Percentiles rank a stretch among this genome's conserved stretches.
phyloP scores from a whole-genome alignment of 257 asterid species.

The Cynanchum wilfordii region DNA sequence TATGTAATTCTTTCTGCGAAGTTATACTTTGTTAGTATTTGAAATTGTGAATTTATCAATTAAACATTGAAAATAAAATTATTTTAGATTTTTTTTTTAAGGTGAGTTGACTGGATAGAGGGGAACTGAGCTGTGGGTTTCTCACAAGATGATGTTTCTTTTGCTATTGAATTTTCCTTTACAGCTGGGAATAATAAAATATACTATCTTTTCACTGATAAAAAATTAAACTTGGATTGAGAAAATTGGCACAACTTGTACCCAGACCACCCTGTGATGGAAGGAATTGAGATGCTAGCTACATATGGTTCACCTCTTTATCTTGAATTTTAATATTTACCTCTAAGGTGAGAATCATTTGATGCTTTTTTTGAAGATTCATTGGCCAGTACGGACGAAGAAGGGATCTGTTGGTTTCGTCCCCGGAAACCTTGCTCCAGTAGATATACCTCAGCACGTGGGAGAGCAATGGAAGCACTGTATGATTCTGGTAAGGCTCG shows the following conservation, averaged over 20 bases:
- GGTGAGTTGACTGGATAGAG: background rate
- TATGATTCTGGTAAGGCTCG: slow-evolving; percentile 49
- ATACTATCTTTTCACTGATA: background rate
- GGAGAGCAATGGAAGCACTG: slow-evolving; percentile 62
- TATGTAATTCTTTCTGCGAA: slow-evolving; percentile 17
- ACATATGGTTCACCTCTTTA: background rate
- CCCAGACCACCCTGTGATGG: background rate
- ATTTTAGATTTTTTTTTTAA: background rate
- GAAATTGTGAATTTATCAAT: background rate
- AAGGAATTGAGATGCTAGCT: background rate
- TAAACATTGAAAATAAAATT: background rate
- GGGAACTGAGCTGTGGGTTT: background rate
- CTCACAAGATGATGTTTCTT: background rate
- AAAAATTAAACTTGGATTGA: no score
- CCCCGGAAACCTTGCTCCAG: slow-evolving; percentile 34
- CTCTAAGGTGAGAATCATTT: background rate
- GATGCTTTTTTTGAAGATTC: slow-evolving; percentile 36
- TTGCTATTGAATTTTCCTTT: background rate
- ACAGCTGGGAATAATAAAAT: background rate
- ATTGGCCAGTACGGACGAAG: slow-evolving; percentile 57
- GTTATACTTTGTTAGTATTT: background rate
- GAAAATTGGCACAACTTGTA: background rate
- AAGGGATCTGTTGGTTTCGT: slow-evolving; percentile 31
- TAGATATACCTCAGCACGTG: slow-evolving; percentile 50
- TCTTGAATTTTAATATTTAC: background rate